Conservation (phyloP, 2,329 filamentous ascomycete species). For the Colletotrichum eleusines region DNA sequence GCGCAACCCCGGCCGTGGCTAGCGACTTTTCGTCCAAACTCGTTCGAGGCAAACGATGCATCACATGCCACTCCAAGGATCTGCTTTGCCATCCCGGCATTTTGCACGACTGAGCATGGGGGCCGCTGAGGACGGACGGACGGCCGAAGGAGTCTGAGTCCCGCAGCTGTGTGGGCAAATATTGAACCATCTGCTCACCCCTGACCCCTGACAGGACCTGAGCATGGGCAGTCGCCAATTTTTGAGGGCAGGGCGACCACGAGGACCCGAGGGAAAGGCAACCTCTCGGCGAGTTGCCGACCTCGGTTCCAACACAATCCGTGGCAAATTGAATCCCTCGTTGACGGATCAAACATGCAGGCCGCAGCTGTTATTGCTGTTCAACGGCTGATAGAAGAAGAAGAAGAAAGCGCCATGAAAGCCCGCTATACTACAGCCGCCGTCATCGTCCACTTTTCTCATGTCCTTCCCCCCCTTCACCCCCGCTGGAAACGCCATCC, state of each 20-base stretch:
- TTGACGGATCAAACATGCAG: too few species aligned
- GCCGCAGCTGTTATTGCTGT: not conserved
- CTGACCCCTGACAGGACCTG: not conserved
- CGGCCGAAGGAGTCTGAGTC: constrained; percentile 4
- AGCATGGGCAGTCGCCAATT: not conserved
- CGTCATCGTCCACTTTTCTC: constrained; percentile 14
- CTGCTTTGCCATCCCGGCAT: not conserved
- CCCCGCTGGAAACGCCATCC: not conserved
- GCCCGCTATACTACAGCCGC: constrained; percentile 22
- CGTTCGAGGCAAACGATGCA: constrained; percentile 1
- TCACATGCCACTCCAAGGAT: not conserved
- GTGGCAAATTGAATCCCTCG: not conserved
- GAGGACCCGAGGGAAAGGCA: constrained; percentile 2
- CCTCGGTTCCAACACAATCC: not conserved
- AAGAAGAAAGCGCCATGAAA: constrained; percentile 8
- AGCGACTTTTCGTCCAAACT: not conserved
- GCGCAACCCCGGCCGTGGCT: constrained; percentile 1
- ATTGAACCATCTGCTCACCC: constrained; percentile 8
- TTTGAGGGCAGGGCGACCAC: not conserved
- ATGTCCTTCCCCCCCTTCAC: too few species aligned
- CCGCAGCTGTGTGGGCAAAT: constrained; percentile 10
- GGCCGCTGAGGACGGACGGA: not conserved
- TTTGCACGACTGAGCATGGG: constrained; percentile 5
- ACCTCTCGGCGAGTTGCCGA: constrained; percentile 7
- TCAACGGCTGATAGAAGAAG: constrained; percentile 5